Evolutionary conservation across 176 grass and related monocot genomes (phyloP), one percentile per base, ranked within the genome.

Genomic region (Triticum timopheevii): DNA sequence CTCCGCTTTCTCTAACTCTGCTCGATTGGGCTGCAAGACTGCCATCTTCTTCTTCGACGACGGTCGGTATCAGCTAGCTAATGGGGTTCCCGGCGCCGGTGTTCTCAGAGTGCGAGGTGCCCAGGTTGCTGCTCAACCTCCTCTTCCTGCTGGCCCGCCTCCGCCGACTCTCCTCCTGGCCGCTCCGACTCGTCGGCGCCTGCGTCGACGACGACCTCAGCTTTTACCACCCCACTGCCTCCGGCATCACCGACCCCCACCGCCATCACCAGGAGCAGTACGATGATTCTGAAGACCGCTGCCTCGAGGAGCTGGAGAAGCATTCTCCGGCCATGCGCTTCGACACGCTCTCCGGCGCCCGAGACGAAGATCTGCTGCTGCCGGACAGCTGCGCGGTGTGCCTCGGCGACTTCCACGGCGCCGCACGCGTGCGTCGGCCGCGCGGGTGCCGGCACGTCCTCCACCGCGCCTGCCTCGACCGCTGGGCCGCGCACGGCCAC

Each of bases 401-500:
- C 90, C 84, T 98, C 24, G 77, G 84, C 78, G 91, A 98, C 38
- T 92, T 98, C 85, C 56, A 94, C 25, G 90, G 73, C 34, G 73
- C 90, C 35, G 91, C 88, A 39, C 75, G 89, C 59, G 96, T 98
- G 62, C 92, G 96, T 63, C 91, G 91, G 16, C 77, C 86, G 23
- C 70, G 68, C 24, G 88, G 88, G 0, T 98, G 96, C 78, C 73
- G 88, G 68, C 96, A 98, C 86, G 93, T 94, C 20, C 90, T 98
- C 90, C 96, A 98, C 91, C 86, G 91, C 36, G 79, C 62, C 0
- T 98, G 91, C 86, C 88, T 98, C 23, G 93, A 98, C 83, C 84
- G 84, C 8, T 98, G 93, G 96, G 87, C 93, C 9, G 86, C 84
- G 4, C 86, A 94, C 83, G 96, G 89, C 5, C 90, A 78, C 33